These are phyloP conservation scores for Oryza punctata DNA, from an alignment of 176 grass and related monocot genomes.

Conservation along the genomic window DNA sequence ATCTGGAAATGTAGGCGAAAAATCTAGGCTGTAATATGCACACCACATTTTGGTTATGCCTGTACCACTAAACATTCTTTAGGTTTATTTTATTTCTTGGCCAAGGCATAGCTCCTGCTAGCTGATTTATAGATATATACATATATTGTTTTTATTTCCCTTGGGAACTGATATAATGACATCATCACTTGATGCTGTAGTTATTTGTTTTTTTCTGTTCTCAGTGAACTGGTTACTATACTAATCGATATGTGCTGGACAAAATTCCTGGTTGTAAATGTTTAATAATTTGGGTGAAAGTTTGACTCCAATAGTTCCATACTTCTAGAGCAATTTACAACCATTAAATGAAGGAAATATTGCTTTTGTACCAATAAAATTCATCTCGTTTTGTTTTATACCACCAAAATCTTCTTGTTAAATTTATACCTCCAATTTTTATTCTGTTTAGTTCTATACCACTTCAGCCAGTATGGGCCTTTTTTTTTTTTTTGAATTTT, in stretches of 20 bases:
- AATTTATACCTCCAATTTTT: not conserved
- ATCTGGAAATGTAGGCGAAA: not conserved
- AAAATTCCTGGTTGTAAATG: not conserved
- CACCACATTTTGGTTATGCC: not conserved
- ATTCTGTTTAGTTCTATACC: too few relatives aligned
- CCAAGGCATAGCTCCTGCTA: not conserved
- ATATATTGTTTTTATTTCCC: not conserved
- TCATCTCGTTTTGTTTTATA: not conserved
- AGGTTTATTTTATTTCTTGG: not conserved
- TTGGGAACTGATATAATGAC: not conserved
- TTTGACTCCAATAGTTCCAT: not conserved
- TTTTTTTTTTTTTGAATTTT: too few relatives aligned
- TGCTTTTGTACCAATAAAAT: not conserved
- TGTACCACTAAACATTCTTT: not conserved
- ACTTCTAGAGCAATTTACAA: not conserved
- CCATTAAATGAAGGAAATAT: not conserved
- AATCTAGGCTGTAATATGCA: not conserved
- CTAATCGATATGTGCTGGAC: not conserved
- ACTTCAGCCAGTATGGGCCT: not conserved
- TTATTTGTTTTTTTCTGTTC: too few relatives aligned
- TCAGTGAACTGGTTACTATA: not conserved
- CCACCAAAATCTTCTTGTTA: not conserved
- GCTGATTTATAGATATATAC: not conserved
- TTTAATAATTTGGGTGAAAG: not conserved
- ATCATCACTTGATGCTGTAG: not conserved